phyloP scores from a whole-genome alignment of 805 yeast species.

The Diddensiella caesifluorescens region DNA sequence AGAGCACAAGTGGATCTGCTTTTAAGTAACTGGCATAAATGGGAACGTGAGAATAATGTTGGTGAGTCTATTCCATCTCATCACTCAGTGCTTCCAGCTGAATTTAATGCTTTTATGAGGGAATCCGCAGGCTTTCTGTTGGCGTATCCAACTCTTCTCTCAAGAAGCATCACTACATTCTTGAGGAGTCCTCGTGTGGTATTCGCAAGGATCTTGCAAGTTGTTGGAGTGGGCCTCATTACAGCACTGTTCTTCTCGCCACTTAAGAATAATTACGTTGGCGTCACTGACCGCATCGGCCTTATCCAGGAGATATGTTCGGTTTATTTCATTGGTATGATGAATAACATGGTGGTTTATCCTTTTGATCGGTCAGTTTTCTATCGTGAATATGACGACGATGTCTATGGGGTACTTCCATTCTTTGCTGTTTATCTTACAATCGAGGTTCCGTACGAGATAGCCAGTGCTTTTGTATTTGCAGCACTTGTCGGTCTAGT shows the following conservation, averaged over 20 bases:
- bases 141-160: slow-evolving; percentile 34
- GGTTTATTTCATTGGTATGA: slow-evolving; percentile 71
- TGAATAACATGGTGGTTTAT: slow-evolving; percentile 69
- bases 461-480: slow-evolving; percentile 53
- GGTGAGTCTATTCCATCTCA: background rate
- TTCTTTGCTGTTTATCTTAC: slow-evolving; percentile 57
- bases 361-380: slow-evolving; percentile 71
- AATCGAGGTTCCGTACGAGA: slow-evolving; percentile 65
- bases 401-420: slow-evolving; percentile 58
- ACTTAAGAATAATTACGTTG: slow-evolving; percentile 39
- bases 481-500: slow-evolving; percentile 60
- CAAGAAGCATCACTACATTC: slow-evolving; percentile 40
- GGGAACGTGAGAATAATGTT: background rate
- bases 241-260: slow-evolving; percentile 67
- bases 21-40: slow-evolving; percentile 36
- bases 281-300: slow-evolving; percentile 69
- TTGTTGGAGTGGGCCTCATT: slow-evolving; percentile 56
- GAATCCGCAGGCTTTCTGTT: slow-evolving; percentile 32
- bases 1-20: slow-evolving; percentile 38
- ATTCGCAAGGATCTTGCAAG: slow-evolving; percentile 59
- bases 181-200: slow-evolving; percentile 52
- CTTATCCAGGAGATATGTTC: slow-evolving; percentile 68
- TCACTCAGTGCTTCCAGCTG: slow-evolving; percentile 21
- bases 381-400: slow-evolving; percentile 73
- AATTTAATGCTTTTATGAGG: slow-evolving; percentile 30